Conservation (phyloP, 345 rosid species). For the Salix suchowensis region DNA sequence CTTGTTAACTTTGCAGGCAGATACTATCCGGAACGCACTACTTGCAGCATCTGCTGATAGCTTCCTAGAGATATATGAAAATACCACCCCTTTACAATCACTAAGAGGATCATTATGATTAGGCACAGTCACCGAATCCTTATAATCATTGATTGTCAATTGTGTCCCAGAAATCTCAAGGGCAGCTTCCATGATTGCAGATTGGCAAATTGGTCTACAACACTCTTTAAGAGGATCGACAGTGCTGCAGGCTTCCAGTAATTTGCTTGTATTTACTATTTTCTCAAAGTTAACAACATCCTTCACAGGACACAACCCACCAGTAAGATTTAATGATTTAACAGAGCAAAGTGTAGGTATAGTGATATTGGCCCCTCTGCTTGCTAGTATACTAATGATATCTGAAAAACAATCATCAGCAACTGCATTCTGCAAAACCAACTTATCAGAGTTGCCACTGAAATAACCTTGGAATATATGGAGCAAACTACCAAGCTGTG, state of each 20-base stretch:
- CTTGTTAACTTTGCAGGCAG: no score
- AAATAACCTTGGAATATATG: constrained; percentile 74
- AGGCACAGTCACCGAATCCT: no score
- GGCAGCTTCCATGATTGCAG: no score
- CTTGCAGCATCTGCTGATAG: no score
- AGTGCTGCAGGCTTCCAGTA: constrained; percentile 69
- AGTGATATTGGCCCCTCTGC: constrained; percentile 74
- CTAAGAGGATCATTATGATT: no score
- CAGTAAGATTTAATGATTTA: constrained; percentile 76
- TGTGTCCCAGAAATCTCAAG: no score
- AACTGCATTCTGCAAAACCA: constrained; percentile 61
- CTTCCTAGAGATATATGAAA: no score
- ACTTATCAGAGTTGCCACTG: constrained; percentile 50
- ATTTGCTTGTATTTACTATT: constrained; percentile 63
- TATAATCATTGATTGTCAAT: no score
- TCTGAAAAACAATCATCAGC: constrained; percentile 97
- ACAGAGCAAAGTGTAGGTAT: constrained; percentile 71
- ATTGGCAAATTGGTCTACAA: no score
- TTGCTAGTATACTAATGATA: constrained; percentile 70
- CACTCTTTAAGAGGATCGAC: constrained; percentile 83
- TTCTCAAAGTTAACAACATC: constrained; percentile 65
- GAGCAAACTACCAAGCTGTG: constrained; percentile 77
- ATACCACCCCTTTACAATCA: no score
- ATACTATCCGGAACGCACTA: no score
- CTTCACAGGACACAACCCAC: constrained; percentile 79